Evolutionary conservation across 768 basidiomycete species (phyloP), one percentile per base, ranked within the genome.

Genomic region (Sporobolomyces pararoseus): DNA sequence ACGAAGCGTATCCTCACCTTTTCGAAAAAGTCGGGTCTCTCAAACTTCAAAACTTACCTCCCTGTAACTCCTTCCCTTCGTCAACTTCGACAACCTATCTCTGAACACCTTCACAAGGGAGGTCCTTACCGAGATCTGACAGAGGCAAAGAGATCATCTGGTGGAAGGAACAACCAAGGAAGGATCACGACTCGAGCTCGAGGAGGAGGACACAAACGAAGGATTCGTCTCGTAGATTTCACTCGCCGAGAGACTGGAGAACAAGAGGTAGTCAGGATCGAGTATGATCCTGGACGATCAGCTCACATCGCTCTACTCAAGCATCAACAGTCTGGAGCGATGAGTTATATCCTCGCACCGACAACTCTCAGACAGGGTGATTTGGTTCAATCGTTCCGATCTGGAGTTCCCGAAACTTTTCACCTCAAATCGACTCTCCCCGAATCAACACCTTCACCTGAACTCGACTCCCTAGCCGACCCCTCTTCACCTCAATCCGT

Each of bases 211-310:
- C 93, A 95, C 81, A 86, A 85, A 69, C 86, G 87, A 67, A 86
- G 96, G 39, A 86, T 95, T 69, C 87, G 96, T 35, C 83, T 86
- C 46, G 81, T 99, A 63, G 96, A 99, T 80, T 98, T 95, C 77
- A 81, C 83, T 79, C 85, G 96, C 63, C 80, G 81, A n/a, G 86
- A 87, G 68, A 82, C 85, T 1, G 95, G 95, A 13, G 81, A 87
- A 42, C 89, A 90, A 76, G 90, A 94, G 74, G 92, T 98, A 52
- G 84, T 94, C 5, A 85, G 96, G 54, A 90, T 99, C 74, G 96
- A 98, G 81, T 99, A 95, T 77, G 96, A 98, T 82, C 96, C 96
- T 0, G 89, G 89, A 6, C 84, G 96, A 51, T 89, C 88, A 42
- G 91, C 90, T 10, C 96, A 99, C 79, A 95, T 99, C 77, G 95